Evolutionary conservation across 495 filamentous ascomycete species (phyloP).

Genomic region (Staphylotrichum longicolle): DNA sequence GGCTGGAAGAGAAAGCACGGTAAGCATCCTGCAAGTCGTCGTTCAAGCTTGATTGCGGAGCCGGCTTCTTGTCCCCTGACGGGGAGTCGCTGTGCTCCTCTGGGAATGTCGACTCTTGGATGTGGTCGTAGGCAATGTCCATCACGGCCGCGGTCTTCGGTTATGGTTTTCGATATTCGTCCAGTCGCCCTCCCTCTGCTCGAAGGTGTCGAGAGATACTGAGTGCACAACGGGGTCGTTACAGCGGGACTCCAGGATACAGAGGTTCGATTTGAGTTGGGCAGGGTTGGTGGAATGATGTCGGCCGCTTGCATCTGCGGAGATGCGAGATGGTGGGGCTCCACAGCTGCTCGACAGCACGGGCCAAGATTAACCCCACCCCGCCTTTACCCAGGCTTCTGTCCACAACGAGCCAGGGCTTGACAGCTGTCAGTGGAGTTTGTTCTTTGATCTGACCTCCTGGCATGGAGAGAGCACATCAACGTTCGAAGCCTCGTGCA

Average conservation of each 20-base stretch:
- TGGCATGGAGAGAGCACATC: too few relatives aligned
- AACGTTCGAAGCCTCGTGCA: too few relatives aligned
- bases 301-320: constrained; percentile 12
- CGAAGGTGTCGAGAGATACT: neutral
- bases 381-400: too few relatives aligned
- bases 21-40: constrained; percentile 92
- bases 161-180: neutral
- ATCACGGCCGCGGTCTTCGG: constrained; percentile 51
- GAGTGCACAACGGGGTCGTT: neutral
- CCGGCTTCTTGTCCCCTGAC: constrained; percentile 43
- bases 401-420: too few relatives aligned
- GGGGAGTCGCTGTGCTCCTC: constrained; percentile 54
- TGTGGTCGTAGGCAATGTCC: constrained; percentile 97
- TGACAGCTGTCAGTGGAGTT: too few relatives aligned
- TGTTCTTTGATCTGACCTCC: too few relatives aligned
- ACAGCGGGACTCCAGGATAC: neutral
- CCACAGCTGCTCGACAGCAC: neutral
- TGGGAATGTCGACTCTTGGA: constrained; percentile 76
- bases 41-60: constrained; percentile 64
- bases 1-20: constrained; percentile 83
- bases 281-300: constrained; percentile 22
- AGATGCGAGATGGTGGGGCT: constrained; percentile 2
- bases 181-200: neutral
- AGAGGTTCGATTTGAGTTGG: constrained; percentile 15
- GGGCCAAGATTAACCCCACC: neutral